phyloP scores from a whole-genome alignment of 257 asterid species.

The Penstemon eatonii region DNA sequence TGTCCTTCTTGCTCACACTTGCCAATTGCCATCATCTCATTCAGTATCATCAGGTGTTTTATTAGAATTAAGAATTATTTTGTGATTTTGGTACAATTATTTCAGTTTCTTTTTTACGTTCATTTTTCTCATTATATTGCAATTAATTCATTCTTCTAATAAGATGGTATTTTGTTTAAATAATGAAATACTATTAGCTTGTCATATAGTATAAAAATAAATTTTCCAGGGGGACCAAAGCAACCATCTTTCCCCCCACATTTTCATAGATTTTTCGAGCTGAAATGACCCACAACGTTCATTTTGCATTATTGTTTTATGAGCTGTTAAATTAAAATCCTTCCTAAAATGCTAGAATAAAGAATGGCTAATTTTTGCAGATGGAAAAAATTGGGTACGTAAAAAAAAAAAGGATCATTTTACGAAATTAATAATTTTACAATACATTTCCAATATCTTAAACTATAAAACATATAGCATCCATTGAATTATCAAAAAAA shows the following conservation, averaged over 20 bases:
- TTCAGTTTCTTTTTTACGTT: neutral
- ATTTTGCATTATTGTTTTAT: too few species aligned
- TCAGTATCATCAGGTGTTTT: slow-evolving; percentile 21
- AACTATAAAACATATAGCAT: slow-evolving; percentile 1
- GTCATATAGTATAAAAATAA: too few species aligned
- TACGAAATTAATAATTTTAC: neutral
- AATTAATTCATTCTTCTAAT: slow-evolving; percentile 25
- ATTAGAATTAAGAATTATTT: neutral
- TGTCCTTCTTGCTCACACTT: slow-evolving; percentile 24
- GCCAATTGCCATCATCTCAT: slow-evolving; percentile 19
- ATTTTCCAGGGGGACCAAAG: too few species aligned
- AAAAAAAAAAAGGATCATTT: slow-evolving; percentile 5
- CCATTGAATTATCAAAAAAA: too few species aligned
- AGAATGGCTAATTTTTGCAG: too few species aligned
- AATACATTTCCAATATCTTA: neutral
- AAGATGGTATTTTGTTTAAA: too few species aligned
- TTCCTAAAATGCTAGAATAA: too few species aligned
- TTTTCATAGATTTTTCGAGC: too few species aligned
- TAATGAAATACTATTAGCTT: too few species aligned
- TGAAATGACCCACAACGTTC: too few species aligned
- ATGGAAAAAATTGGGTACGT: neutral
- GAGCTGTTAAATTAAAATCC: too few species aligned
- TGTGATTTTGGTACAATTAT: slow-evolving; percentile 10
- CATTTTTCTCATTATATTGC: slow-evolving; percentile 18
- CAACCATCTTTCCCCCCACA: too few species aligned